A percentile compares a stretch with the other conserved stretches of the same genome.
Conservation (phyloP, 768 basidiomycete species). For the Lanmaoa rubissima region DNA sequence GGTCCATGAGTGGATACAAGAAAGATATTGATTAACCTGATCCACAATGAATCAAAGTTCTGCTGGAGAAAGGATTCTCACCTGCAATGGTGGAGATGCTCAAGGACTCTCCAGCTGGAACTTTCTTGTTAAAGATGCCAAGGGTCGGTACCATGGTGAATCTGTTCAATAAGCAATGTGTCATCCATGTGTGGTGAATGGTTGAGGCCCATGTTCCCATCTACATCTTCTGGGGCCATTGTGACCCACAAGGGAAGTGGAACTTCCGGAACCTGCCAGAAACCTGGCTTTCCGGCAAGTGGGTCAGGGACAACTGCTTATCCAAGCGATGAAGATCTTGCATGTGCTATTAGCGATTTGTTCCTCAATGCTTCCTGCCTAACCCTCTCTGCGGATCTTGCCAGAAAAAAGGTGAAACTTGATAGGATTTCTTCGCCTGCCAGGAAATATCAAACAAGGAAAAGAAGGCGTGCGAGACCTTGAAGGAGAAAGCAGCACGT, state of each 20-base stretch:
- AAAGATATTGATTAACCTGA: neutral
- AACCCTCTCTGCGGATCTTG: neutral
- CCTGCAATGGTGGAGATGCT: slow-evolving; percentile 1
- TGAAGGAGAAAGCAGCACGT: neutral
- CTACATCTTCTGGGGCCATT: too few relatives aligned
- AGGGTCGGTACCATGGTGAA: neutral
- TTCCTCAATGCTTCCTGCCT: neutral
- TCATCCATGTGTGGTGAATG: too few relatives aligned
- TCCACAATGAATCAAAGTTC: neutral
- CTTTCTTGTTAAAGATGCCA: neutral
- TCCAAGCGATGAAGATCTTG: too few relatives aligned
- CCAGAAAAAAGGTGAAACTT: neutral
- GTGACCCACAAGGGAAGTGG: too few relatives aligned
- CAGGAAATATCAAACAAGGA: neutral
- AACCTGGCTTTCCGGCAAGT: too few relatives aligned
- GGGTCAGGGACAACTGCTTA: too few relatives aligned
- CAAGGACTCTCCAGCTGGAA: neutral
- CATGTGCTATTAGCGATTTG: too few relatives aligned
- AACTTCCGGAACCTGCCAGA: too few relatives aligned
- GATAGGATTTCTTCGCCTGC: neutral
- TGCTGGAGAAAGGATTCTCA: too few relatives aligned
- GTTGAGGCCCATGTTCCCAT: too few relatives aligned
- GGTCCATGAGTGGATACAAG: neutral
- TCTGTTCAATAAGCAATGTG: neutral
- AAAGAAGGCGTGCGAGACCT: neutral